A percentile compares a stretch with the other conserved stretches of the same genome.
phyloP scores from a whole-genome alignment of 495 filamentous ascomycete species.

The Cercophora scortea region DNA sequence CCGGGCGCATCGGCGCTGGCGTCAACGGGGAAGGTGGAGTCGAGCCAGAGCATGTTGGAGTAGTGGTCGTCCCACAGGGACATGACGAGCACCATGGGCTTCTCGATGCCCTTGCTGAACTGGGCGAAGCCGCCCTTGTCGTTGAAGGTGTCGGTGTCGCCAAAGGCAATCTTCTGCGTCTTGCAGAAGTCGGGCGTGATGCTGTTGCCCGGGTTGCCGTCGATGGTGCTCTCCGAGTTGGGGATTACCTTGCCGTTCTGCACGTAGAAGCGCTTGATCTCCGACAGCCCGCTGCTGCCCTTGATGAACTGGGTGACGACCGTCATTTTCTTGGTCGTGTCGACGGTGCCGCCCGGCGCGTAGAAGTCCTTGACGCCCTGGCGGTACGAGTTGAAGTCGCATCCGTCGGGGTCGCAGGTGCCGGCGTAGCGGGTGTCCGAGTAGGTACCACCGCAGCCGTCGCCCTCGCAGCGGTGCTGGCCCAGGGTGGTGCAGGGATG shows the following conservation, averaged over 20 bases:
- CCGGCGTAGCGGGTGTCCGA: conserved; percentile 38
- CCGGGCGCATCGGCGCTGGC: conserved; percentile 41
- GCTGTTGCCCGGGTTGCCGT: conserved; percentile 42
- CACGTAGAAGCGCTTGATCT: conserved; percentile 63
- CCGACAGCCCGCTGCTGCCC: conserved; percentile 36
- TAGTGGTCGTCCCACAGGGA: conserved; percentile 69
- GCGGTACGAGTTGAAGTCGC: conserved; percentile 69
- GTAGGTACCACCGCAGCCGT: conserved; percentile 41
- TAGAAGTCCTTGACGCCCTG: conserved; percentile 54
- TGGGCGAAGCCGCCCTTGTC: conserved; percentile 48
- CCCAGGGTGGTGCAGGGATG: conserved; percentile 55
- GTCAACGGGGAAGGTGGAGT: conserved; percentile 59
- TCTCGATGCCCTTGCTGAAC: conserved; percentile 45
- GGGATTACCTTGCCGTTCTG: conserved; percentile 55
- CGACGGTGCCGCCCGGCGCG: conserved; percentile 49
- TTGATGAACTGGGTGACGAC: conserved; percentile 63
- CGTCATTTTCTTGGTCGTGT: conserved; percentile 58
- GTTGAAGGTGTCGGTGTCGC: conserved; percentile 50
- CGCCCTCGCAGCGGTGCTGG: conserved; percentile 47
- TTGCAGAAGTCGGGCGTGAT: conserved; percentile 14
- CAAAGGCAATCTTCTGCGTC: conserved; percentile 33
- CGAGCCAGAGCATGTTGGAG: conserved; percentile 74
- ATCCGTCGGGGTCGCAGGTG: conserved; percentile 61
- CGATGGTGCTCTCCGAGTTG: conserved; percentile 41
- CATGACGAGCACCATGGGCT: conserved; percentile 65